Evolutionary conservation across 257 asterid genomes (phyloP).

Genomic region (Jaltomata sinuosa): DNA sequence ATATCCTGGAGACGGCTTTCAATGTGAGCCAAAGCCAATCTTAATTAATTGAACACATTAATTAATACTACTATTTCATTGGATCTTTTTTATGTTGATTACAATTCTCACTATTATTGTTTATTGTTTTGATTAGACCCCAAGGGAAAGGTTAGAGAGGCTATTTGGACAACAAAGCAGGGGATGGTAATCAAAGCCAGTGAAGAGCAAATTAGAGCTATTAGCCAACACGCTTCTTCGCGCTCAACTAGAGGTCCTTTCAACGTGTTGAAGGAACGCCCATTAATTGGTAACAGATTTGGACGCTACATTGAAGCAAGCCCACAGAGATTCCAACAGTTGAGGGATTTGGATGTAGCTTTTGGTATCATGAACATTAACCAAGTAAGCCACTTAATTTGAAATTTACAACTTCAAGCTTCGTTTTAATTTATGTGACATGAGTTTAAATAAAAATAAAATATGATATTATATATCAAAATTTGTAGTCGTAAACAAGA

Average conservation of each 20-base stretch:
- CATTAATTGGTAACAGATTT: constrained; percentile 7
- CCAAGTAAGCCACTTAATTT: constrained; percentile 11
- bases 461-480: too few relatives aligned
- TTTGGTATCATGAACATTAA: constrained; percentile 33
- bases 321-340: constrained; percentile 18
- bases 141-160: constrained; percentile 16
- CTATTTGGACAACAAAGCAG: constrained; percentile 21
- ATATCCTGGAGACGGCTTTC: constrained; percentile 39
- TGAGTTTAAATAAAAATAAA: too few relatives aligned
- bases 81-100: too few relatives aligned
- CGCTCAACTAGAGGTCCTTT: constrained; percentile 17
- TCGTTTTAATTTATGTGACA: neutral
- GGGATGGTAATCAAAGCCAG: constrained; percentile 27
- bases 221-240: constrained; percentile 3
- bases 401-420: too few relatives aligned
- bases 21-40: constrained; percentile 24
- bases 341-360: constrained; percentile 17
- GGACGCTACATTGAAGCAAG: constrained; percentile 27
- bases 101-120: neutral
- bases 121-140: constrained; percentile 5
- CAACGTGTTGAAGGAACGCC: constrained; percentile 16
- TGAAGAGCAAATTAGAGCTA: constrained; percentile 31
- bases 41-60: too few relatives aligned
- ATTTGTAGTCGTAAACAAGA: too few relatives aligned
- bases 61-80: too few relatives aligned